These are phyloP conservation scores for Ashbya aceris DNA, from an alignment of 1,139 yeast species.

Conservation along the genomic window DNA sequence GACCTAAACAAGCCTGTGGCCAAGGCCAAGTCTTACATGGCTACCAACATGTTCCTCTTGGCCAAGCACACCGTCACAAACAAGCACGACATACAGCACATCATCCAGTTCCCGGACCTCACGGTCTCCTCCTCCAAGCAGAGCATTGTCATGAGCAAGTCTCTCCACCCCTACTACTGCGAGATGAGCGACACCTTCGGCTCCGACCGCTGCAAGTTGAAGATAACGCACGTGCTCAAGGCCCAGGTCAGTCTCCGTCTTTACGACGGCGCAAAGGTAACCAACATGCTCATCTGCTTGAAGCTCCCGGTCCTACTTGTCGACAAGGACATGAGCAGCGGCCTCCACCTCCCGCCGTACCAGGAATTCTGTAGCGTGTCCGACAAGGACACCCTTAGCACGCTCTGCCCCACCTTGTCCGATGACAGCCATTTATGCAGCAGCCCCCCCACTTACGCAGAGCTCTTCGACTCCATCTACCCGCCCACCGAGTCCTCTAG, in stretches of 20 bases:
- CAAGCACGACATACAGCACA: neutral
- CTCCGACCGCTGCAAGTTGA: conserved; percentile 10
- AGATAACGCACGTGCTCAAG: conserved; percentile 16
- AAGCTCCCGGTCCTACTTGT: conserved; percentile 17
- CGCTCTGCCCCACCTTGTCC: too few species aligned
- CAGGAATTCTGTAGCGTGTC: neutral
- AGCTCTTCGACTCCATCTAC: too few species aligned
- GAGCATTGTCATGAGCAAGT: neutral
- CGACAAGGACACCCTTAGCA: neutral
- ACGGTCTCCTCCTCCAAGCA: neutral
- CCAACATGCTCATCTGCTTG: conserved; percentile 7
- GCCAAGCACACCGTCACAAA: neutral
- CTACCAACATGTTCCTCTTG: conserved; percentile 3
- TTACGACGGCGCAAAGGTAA: neutral
- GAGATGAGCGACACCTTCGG: conserved; percentile 3
- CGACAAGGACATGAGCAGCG: conserved; percentile 16
- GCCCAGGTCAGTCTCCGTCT: conserved; percentile 1
- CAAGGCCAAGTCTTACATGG: conserved; percentile 5
- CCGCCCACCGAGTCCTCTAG: too few species aligned
- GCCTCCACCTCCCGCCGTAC: conserved; percentile 17
- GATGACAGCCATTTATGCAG: too few species aligned
- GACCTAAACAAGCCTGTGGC: neutral
- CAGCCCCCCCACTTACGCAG: too few species aligned
- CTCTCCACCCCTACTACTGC: conserved; percentile 7
- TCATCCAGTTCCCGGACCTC: conserved; percentile 5